Percentiles rank a stretch among this genome's conserved stretches.
These are phyloP conservation scores for Trichodelitschia bisporula DNA, from an alignment of 495 filamentous ascomycete species.

Conservation along the genomic window DNA sequence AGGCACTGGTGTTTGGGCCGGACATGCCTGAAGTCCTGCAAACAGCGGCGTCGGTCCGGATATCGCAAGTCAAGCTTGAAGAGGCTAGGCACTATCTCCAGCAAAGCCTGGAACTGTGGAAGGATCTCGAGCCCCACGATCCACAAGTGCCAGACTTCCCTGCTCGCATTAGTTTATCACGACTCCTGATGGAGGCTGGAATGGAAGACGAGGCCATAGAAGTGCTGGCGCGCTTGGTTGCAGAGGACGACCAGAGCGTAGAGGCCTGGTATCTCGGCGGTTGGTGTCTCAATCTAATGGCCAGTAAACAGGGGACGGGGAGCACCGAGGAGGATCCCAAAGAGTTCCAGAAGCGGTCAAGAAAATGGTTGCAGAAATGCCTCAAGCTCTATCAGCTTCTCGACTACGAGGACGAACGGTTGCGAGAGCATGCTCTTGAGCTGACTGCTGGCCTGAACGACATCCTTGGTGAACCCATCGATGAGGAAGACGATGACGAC, in stretches of 20 bases:
- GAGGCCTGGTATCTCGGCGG: conserved; percentile 95
- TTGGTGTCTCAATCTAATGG: conserved; percentile 63
- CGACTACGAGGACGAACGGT: conserved; percentile 47
- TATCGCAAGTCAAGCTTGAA: conserved; percentile 53
- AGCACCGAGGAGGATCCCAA: conserved; percentile 16
- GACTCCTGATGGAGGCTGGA: conserved; percentile 71
- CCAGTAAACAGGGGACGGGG: conserved; percentile 27
- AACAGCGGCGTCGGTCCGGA: conserved; percentile 77
- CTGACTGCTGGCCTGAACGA: conserved; percentile 27
- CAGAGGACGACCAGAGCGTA: conserved; percentile 77
- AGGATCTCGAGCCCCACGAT: conserved; percentile 38
- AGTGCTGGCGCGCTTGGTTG: conserved; percentile 58
- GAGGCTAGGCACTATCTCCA: conserved; percentile 60
- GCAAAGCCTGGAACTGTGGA: conserved; percentile 57
- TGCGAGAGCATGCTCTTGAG: conserved; percentile 40
- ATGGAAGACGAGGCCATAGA: conserved; percentile 67
- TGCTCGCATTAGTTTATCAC: conserved; percentile 53
- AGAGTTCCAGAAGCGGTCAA: conserved; percentile 26
- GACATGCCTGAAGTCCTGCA: conserved; percentile 64
- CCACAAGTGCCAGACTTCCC: conserved; percentile 53
- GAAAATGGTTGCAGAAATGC: conserved; percentile 35
- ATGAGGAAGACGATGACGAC: conserved; percentile 19
- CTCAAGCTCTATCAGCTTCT: conserved; percentile 32
- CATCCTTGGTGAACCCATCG: conserved; percentile 26
- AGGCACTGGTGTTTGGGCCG: conserved; percentile 56